Evolutionary conservation across 2,329 filamentous ascomycete species (phyloP).

Genomic region (Cryphonectria naterciae): DNA sequence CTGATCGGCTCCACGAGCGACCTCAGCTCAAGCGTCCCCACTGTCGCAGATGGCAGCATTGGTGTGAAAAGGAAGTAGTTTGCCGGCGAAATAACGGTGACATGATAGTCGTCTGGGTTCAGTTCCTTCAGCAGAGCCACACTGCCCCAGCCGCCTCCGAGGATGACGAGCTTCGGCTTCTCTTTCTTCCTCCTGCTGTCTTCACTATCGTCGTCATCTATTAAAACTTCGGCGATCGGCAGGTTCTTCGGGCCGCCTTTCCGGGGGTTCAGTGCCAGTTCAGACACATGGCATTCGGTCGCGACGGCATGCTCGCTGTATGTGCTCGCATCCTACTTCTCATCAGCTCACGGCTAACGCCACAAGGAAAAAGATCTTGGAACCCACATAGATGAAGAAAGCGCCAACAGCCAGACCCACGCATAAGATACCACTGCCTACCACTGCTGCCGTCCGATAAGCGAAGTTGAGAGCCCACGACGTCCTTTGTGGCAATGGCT

Average conservation of each 20-base stretch:
- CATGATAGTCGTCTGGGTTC: conserved; percentile 89
- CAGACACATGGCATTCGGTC: conserved; percentile 80
- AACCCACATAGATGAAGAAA: conserved; percentile 77
- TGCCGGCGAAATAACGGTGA: conserved; percentile 90
- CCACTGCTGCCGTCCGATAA: conserved; percentile 70
- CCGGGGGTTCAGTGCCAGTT: conserved; percentile 78
- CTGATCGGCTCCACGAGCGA: conserved; percentile 93
- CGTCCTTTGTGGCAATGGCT: conserved; percentile 52
- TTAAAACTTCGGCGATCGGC: conserved; percentile 82
- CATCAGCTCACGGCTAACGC: neutral
- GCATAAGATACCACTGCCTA: conserved; percentile 77
- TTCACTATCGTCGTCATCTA: conserved; percentile 85
- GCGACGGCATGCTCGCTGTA: conserved; percentile 74
- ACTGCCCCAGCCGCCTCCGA: conserved; percentile 94
- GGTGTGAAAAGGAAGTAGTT: conserved; percentile 99
- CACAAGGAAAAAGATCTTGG: neutral
- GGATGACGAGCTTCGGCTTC: conserved; percentile 89
- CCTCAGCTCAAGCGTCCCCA: conserved; percentile 88
- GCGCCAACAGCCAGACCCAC: conserved; percentile 70
- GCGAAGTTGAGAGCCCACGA: conserved; percentile 60
- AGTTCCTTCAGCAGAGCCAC: conserved; percentile 90
- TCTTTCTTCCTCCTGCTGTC: conserved; percentile 73
- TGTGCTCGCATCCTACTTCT: conserved; percentile 73
- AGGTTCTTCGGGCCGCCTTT: conserved; percentile 92
- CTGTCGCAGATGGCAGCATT: conserved; percentile 95